Base-by-base conservation (phyloP, 768 basidiomycete genomes). In the Calocybe indica region DNA sequence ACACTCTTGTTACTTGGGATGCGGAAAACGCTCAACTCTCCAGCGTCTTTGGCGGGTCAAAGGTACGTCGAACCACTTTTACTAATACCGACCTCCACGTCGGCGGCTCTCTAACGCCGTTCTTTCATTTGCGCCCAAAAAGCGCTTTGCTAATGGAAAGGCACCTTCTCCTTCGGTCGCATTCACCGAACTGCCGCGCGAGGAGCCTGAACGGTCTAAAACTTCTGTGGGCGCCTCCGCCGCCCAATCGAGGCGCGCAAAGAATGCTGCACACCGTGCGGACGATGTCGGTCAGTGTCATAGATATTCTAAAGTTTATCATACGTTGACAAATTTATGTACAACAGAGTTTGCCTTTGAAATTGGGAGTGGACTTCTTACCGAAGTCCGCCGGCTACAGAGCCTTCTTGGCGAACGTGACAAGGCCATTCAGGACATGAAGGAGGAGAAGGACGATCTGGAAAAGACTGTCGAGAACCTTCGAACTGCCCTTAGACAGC, bases 341-440 rank as follows among this genome's bases (percentile, higher is more conserved):
- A 30, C 35, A 43, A 13, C 69, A 88, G 95, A 96, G 72, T 97
- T 98, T 57, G 95, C 95, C 36, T 94, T 96, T 57, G 95, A 98
- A 71, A 98, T 98, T 48, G 94, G 95, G 6, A 93, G 90, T 53
- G 88, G 88, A 9, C 72, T 97, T 43, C 73, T 97, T 30, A 87
- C 87, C 6, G 95, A 98, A 69, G 92, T 97, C 40, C 76, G 94
- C 39, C 78, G 95, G 37, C 74, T 98, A 36, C 95, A 98, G 60
- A 86, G 85, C 49, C 75, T 98, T 49, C 79, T 97, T 37, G 87
- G 79, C 11, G 95, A 97, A 66, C 80, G 92, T 45, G 94, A 97
- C 66, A 92, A 92, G 65, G 88, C 87, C 13, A 82, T 98, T 40
- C 85, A 91, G 64, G 88, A 90, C 58, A 83, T 88, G 77, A 86